phyloP scores from a whole-genome alignment of 2,329 filamentous ascomycete species.

The Proliferodiscus dingleyae region DNA sequence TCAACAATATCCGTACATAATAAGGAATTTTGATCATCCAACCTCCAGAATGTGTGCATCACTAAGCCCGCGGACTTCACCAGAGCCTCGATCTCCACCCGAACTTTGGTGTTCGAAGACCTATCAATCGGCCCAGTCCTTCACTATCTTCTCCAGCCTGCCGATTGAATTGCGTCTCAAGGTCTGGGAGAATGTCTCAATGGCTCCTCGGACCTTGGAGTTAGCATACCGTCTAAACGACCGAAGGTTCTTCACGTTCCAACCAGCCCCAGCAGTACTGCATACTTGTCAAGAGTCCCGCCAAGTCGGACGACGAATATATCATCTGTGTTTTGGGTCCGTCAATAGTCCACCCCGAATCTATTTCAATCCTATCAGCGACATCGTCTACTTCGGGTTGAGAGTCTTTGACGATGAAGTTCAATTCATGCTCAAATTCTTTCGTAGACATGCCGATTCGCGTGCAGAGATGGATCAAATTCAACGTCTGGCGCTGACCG shows the following conservation, averaged over 20 bases:
- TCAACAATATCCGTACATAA: too few species aligned
- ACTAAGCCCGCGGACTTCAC: too few species aligned
- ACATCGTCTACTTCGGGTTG: conserved; percentile 12
- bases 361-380: conserved; percentile 9
- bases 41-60: too few species aligned
- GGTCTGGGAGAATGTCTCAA: conserved; percentile 40
- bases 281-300: conserved; percentile 8
- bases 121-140: too few species aligned
- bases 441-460: neutral
- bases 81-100: too few species aligned
- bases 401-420: conserved; percentile 7
- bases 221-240: conserved; percentile 4
- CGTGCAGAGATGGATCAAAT: conserved; percentile 4
- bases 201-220: conserved; percentile 38
- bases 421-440: conserved; percentile 2
- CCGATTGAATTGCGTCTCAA: conserved; percentile 28
- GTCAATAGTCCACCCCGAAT: conserved; percentile 4
- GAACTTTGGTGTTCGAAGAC: too few species aligned
- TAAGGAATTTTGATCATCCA: too few species aligned
- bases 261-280: conserved; percentile 5
- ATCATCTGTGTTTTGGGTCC: conserved; percentile 10
- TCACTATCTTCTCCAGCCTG: conserved; percentile 11
- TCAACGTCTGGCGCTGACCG: conserved; percentile 6
- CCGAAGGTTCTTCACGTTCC: conserved; percentile 1
- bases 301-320: conserved; percentile 1